Conservation (phyloP, 306 rosid species). For the Quercus ilex region DNA sequence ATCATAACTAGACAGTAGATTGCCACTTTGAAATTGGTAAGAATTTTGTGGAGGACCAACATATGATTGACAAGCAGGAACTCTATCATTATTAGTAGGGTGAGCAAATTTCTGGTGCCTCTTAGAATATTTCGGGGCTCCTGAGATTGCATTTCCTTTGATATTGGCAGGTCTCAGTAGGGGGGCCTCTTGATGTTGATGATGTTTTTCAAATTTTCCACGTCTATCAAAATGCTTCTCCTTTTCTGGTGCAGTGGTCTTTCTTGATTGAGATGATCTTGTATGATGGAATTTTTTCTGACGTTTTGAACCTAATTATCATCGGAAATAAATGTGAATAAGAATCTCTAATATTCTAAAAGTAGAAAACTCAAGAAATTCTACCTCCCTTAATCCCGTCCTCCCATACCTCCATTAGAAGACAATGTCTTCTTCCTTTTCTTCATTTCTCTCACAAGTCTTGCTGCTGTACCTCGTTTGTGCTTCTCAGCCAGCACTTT, state of each 20-base stretch:
- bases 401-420: constrained; percentile 40
- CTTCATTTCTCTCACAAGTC: constrained; percentile 47
- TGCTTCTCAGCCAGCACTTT: constrained; percentile 76
- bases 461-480: constrained; percentile 66
- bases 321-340: not conserved
- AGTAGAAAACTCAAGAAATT: constrained; percentile 6
- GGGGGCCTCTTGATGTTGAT: constrained; percentile 22
- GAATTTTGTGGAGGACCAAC: constrained; percentile 13
- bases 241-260: constrained; percentile 23
- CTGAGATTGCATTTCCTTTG: constrained; percentile 33
- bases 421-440: constrained; percentile 30
- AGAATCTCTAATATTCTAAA: constrained; percentile 3
- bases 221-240: constrained; percentile 24
- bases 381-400: not conserved
- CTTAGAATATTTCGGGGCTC: constrained; percentile 14
- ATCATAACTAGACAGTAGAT: constrained; percentile 18
- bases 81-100: constrained; percentile 15
- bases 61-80: constrained; percentile 24
- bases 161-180: constrained; percentile 22
- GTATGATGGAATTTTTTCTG: constrained; percentile 28
- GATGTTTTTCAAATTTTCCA: not conserved
- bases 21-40: constrained; percentile 26
- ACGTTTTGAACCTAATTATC: constrained; percentile 32
- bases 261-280: constrained; percentile 31
- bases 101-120: constrained; percentile 23